These are phyloP conservation scores for Syzygium jambos DNA, from an alignment of 345 rosid genomes.

Conservation along the genomic window DNA sequence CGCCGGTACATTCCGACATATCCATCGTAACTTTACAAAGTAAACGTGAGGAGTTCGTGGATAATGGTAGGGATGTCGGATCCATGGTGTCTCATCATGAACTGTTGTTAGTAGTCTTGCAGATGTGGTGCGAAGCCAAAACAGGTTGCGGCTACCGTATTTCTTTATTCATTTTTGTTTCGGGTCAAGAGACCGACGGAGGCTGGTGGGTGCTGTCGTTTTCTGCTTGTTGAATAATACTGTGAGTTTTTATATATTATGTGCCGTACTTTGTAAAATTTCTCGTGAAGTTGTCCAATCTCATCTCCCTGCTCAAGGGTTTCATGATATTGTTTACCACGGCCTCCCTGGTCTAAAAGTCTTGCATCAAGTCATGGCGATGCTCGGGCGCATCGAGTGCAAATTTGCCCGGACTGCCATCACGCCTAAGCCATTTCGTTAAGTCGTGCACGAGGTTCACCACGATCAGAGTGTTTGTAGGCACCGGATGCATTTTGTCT, in stretches of 20 bases:
- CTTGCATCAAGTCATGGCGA: neutral
- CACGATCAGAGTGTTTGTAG: too few relatives aligned
- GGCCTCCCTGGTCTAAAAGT: neutral
- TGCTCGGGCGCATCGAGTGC: accelerated
- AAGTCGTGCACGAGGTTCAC: too few relatives aligned
- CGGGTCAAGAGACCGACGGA: neutral
- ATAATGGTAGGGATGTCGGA: neutral
- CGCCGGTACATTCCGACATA: neutral
- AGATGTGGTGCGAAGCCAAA: neutral
- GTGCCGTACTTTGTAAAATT: neutral
- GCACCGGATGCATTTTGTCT: too few relatives aligned
- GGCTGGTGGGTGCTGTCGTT: neutral
- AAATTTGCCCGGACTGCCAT: neutral
- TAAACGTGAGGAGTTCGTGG: neutral
- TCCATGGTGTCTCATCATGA: neutral
- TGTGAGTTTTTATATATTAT: neutral
- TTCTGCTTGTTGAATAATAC: neutral
- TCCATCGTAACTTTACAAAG: neutral
- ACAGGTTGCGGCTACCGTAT: neutral
- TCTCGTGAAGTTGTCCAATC: neutral
- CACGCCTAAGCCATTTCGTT: too few relatives aligned
- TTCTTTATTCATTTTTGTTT: neutral
- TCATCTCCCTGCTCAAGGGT: neutral
- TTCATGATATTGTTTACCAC: neutral
- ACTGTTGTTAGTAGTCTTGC: neutral